Evolutionary conservation across 225 moss, liverwort and hornwort species (phyloP).

Genomic region (Marchantia polymorpha): DNA sequence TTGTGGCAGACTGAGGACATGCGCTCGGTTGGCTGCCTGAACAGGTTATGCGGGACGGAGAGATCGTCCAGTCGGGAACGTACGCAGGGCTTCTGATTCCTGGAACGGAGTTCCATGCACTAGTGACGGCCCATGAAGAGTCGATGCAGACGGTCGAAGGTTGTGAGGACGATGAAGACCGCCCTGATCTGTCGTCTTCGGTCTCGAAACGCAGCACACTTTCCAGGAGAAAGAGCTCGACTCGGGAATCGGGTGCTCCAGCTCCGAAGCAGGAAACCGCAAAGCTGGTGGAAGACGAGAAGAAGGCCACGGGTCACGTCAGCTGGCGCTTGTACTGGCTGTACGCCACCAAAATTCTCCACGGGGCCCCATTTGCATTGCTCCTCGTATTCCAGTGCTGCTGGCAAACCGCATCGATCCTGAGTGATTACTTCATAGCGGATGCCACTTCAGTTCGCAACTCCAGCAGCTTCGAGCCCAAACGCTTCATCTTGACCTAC

Average conservation of each 20-base stretch:
- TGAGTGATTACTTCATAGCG: no score
- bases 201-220: neutral
- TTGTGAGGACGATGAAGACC: neutral
- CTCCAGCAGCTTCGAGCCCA: no score
- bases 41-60: neutral
- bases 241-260: neutral
- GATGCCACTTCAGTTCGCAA: no score
- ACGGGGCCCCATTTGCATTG: no score
- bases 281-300: neutral
- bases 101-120: neutral
- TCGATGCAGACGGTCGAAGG: neutral
- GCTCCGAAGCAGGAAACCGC: neutral
- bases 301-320: neutral
- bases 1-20: no score
- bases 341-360: no score
- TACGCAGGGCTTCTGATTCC: neutral
- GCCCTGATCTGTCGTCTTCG: neutral
- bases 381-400: no score
- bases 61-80: neutral
- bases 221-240: neutral
- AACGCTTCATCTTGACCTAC: no score
- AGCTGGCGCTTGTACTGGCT: no score
- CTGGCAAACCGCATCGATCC: no score
- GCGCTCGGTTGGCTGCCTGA: neutral
- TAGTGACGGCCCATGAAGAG: neutral